A percentile compares a stretch with the other conserved stretches of the same genome.
These are phyloP conservation scores for Amauroascus niger DNA, from an alignment of 2,329 filamentous ascomycete species.

Conservation along the genomic window DNA sequence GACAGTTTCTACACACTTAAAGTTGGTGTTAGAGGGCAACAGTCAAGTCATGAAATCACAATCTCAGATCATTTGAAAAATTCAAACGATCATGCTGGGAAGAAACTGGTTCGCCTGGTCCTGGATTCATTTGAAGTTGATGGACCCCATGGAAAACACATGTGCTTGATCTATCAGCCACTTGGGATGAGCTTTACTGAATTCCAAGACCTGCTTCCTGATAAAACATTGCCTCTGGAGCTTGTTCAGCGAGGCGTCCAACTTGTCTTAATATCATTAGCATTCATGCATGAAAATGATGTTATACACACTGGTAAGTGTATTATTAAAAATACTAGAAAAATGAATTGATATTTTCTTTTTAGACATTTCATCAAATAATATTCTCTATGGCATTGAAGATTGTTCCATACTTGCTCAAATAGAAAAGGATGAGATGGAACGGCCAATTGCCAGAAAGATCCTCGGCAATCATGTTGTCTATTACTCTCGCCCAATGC, in stretches of 20 bases:
- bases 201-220: conserved; percentile 7
- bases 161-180: conserved; percentile 11
- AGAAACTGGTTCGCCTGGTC: conserved; percentile 1
- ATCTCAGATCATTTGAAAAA: conserved; percentile 1
- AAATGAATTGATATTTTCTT: background rate
- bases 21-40: background rate
- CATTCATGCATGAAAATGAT: background rate
- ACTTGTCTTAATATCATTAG: background rate
- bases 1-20: background rate
- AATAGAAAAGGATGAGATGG: conserved; percentile 12
- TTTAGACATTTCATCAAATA: conserved; percentile 5
- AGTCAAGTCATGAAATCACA: background rate
- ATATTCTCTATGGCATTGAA: conserved; percentile 10
- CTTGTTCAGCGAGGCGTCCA: background rate
- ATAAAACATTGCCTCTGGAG: background rate
- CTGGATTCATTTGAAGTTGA: conserved; percentile 13
- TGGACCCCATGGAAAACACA: conserved; percentile 8
- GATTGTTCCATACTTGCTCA: conserved; percentile 2
- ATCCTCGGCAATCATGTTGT: conserved; percentile 10
- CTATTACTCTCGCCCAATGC: conserved; percentile 3
- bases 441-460: conserved; percentile 9
- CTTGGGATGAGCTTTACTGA: conserved; percentile 13
- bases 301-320: background rate
- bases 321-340: background rate
- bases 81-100: background rate